These are phyloP conservation scores for Cladophialophora immunda DNA, from an alignment of 2,329 filamentous ascomycete genomes.

Conservation along the genomic window DNA sequence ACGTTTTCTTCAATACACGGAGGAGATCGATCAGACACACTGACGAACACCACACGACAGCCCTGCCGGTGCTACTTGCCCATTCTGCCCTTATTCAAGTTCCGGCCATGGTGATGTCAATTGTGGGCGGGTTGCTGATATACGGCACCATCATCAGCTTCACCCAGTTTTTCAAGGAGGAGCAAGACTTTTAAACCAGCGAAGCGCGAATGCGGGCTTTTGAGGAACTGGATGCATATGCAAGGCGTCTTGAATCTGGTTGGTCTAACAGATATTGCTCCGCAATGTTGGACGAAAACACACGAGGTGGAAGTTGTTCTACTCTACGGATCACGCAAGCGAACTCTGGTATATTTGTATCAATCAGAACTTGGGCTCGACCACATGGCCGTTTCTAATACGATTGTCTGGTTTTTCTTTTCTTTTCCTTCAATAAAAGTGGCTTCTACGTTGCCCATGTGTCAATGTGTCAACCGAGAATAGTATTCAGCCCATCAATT, in stretches of 20 bases:
- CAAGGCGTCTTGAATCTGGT: conserved; percentile 17
- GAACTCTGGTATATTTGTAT: conserved; percentile 15
- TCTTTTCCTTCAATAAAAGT: neutral
- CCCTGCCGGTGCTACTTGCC: conserved; percentile 85
- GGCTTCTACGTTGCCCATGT: neutral
- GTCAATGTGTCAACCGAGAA: neutral
- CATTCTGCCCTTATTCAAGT: conserved; percentile 83
- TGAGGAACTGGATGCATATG: conserved; percentile 25
- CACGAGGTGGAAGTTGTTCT: conserved; percentile 6
- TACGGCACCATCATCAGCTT: conserved; percentile 99
- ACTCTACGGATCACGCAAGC: conserved; percentile 3
- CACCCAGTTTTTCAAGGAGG: conserved; percentile 97
- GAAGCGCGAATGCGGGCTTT: conserved; percentile 3
- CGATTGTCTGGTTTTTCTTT: neutral
- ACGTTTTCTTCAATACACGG: conserved; percentile 51
- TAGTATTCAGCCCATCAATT: neutral
- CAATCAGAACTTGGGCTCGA: neutral
- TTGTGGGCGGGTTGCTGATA: conserved; percentile 89
- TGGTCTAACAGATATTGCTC: conserved; percentile 18
- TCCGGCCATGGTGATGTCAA: conserved; percentile 93
- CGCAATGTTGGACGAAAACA: conserved; percentile 25
- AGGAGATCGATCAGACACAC: conserved; percentile 11
- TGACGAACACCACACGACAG: conserved; percentile 63
- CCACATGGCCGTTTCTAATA: neutral
- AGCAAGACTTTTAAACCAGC: conserved; percentile 82